Percentiles rank a stretch among this genome's conserved stretches.
These are phyloP conservation scores for Dictyostelium gargantuum DNA, from an alignment of 208 protist genomes.

Conservation along the genomic window DNA sequence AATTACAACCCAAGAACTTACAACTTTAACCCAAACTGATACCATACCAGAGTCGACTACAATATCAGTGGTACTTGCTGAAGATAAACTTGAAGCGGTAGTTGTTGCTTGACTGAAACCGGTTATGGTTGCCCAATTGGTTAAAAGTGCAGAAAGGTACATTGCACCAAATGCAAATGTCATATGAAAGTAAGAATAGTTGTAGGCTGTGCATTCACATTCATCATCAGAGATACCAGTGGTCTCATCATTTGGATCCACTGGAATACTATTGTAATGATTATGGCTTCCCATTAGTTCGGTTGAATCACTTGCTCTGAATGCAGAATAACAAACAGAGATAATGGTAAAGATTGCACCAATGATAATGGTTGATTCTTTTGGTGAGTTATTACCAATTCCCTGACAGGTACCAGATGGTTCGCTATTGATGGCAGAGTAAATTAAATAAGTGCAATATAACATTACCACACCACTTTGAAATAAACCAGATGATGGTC, in stretches of 20 bases:
- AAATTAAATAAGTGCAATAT: conserved; percentile 90
- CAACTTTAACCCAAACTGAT: conserved; percentile 92
- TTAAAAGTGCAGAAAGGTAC: conserved; percentile 94
- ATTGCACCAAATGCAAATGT: conserved; percentile 94
- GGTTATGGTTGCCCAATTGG: conserved; percentile 90
- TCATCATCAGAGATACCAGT: conserved; percentile 54
- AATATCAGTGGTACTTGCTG: neutral
- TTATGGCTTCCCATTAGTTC: neutral
- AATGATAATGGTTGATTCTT: conserved; percentile 82
- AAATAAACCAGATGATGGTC: conserved; percentile 83
- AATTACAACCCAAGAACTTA: conserved; percentile 88
- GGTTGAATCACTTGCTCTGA: conserved; percentile 64
- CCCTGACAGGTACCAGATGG: conserved; percentile 86
- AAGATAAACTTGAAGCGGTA: too few relatives aligned
- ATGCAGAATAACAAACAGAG: conserved; percentile 72
- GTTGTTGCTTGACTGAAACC: neutral
- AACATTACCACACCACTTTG: conserved; percentile 92
- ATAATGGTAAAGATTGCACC: conserved; percentile 83
- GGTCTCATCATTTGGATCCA: conserved; percentile 12
- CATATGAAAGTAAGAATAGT: conserved; percentile 93
- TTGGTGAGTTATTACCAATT: conserved; percentile 66
- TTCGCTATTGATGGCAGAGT: conserved; percentile 85
- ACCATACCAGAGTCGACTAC: conserved; percentile 69
- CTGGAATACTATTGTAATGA: neutral
- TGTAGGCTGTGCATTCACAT: conserved; percentile 73